These are phyloP conservation scores for Diphasiastrum complanatum DNA, from an alignment of 83 land plant genomes.

Conservation along the genomic window DNA sequence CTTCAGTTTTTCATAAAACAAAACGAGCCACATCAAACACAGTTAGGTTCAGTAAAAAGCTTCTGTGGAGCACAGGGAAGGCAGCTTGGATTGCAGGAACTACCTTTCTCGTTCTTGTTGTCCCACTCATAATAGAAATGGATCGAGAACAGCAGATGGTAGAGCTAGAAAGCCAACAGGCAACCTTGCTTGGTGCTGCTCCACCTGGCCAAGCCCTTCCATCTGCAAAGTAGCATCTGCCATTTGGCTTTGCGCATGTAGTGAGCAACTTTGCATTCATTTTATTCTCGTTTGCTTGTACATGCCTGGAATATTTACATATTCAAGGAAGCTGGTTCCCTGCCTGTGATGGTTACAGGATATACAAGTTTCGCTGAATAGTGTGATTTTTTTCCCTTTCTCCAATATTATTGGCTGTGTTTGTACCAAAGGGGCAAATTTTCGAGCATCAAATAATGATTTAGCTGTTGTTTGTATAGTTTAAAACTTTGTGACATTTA, in stretches of 20 bases:
- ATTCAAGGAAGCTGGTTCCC: too few relatives aligned
- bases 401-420: too few relatives aligned
- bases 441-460: too few relatives aligned
- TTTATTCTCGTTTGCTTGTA: too few relatives aligned
- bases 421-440: background rate
- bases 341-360: too few relatives aligned
- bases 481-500: too few relatives aligned
- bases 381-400: too few relatives aligned
- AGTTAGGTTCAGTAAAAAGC: constrained; percentile 49
- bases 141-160: constrained; percentile 77
- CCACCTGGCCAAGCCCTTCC: constrained; percentile 16
- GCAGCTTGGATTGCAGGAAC: constrained; percentile 95
- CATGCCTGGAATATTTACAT: too few relatives aligned
- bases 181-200: constrained; percentile 23
- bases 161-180: constrained; percentile 34
- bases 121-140: constrained; percentile 88
- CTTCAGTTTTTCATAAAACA: constrained; percentile 37
- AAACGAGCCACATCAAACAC: constrained; percentile 47
- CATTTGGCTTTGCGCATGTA: too few relatives aligned
- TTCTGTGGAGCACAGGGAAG: constrained; percentile 77
- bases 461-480: too few relatives aligned
- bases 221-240: constrained; percentile 4
- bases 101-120: constrained; percentile 74
- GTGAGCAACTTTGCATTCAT: too few relatives aligned
- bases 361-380: too few relatives aligned